Evolutionary conservation across 495 filamentous ascomycete species (phyloP), one percentile per base, ranked within the genome.

Genomic region (Penicillium robsamsonii): DNA sequence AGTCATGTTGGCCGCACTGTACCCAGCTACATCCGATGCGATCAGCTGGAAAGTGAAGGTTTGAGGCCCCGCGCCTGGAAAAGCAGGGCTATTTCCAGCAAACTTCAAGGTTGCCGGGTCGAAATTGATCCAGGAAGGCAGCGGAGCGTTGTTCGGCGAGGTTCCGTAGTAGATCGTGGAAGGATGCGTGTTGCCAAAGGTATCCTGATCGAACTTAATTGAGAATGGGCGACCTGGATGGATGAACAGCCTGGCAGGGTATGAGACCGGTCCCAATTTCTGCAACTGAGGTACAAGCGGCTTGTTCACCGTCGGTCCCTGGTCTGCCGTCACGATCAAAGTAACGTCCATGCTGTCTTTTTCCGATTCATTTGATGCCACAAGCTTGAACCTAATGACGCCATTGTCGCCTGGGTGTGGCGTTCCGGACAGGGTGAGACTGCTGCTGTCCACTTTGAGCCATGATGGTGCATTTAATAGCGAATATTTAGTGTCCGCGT

Each of bases 61-160:
- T 63, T 94, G 87, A 13, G 91, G 86, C 2, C 84, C 83, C 15
- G 86, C 75, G 30, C 82, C 73, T 27, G 87, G 78, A 37, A 84
- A 86, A 13, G 83, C 68, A 5, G 91, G 92, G 4, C 86, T 86
- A 43, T 73, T 81, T n/a, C 92, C 92, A 6, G 82, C 83, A 61
- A 96, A 96, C 11, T 79, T 78, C 30, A 96, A 78, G 7, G 59
- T 72, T 2, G 64, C 57, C 2, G 80, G 60, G 63, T 96, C 84
- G 62, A 97, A 96, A 11, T 70, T 74, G 40, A 96, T 81, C 92
- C 91, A 96, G 5, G 91, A 89, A 33, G 92, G 92, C 38, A 96
- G 73, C 30, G 93, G 92, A 7, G 87, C 86, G 62, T 92, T 89
- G 57, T 92, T 85, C 6, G 75, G 74, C 37, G 88, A 87, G 11